Percentiles rank a stretch among this genome's conserved stretches.
Evolutionary conservation across 1,284 basidiomycete genomes (phyloP).

Genomic region (Austroboletus niveus): DNA sequence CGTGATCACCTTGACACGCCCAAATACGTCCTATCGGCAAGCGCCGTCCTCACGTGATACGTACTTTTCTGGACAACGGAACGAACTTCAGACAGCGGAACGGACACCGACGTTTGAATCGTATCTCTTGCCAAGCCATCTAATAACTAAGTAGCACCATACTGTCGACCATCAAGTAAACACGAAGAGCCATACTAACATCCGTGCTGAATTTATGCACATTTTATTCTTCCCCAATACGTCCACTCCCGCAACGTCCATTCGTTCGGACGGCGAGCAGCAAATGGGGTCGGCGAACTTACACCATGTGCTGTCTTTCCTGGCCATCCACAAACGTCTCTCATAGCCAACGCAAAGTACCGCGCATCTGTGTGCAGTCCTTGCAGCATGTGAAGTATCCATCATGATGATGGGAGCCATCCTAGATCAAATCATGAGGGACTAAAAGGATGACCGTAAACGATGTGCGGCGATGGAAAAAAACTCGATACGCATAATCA

Average conservation of each 20-base stretch:
- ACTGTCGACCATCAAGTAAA: conserved; percentile 9
- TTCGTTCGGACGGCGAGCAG: conserved; percentile 8
- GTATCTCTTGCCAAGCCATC: too few species aligned
- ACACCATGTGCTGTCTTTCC: too few species aligned
- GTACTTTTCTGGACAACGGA: background rate
- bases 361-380: too few species aligned
- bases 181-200: conserved; percentile 4
- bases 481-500: too few species aligned
- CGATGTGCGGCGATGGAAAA: too few species aligned
- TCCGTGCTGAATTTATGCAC: conserved; percentile 15
- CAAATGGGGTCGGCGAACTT: conserved; percentile 1
- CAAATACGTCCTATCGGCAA: conserved; percentile 32
- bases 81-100: background rate
- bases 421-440: too few species aligned
- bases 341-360: too few species aligned
- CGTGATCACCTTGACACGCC: conserved; percentile 49
- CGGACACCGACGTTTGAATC: background rate
- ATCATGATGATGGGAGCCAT: too few species aligned
- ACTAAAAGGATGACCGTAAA: too few species aligned
- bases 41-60: conserved; percentile 30
- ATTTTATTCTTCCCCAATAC: conserved; percentile 4
- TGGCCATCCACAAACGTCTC: too few species aligned
- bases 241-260: conserved; percentile 8
- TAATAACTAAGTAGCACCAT: too few species aligned
- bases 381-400: too few species aligned